Conservation (phyloP, 1,284 basidiomycete species). For the Rhodotorula sp. region DNA sequence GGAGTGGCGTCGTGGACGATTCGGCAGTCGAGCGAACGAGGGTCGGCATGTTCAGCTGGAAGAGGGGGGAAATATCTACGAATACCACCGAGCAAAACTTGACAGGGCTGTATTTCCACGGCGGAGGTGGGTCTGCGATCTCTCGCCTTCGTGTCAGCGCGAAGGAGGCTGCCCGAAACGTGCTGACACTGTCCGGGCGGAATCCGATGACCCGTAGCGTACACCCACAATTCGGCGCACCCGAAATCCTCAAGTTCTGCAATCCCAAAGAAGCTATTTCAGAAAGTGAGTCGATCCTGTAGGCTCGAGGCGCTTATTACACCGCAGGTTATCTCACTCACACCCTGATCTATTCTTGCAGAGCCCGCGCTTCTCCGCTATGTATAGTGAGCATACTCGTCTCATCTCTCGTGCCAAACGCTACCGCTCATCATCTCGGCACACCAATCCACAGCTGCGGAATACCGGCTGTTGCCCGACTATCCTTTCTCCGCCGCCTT, state of each 20-base stretch:
- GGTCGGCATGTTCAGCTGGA: constrained; percentile 31
- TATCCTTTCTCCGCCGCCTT: constrained; percentile 33
- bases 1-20: background rate
- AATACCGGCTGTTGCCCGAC: constrained; percentile 34
- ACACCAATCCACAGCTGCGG: constrained; percentile 20
- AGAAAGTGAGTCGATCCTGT: background rate
- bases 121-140: constrained; percentile 12
- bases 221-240: constrained; percentile 28
- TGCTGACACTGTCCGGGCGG: too few relatives aligned
- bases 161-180: background rate
- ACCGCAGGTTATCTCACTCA: too few relatives aligned
- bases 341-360: background rate
- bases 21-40: background rate
- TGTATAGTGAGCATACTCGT: background rate
- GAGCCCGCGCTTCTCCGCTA: constrained; percentile 18
- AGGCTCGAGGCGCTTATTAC: too few relatives aligned
- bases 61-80: background rate
- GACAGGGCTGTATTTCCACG: constrained; percentile 34
- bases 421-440: background rate
- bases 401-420: background rate
- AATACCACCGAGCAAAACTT: background rate
- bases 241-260: constrained; percentile 10
- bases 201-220: constrained; percentile 6
- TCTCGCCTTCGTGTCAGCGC: rapidly evolving
- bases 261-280: constrained; percentile 17